Evolutionary conservation across 2,329 filamentous ascomycete species (phyloP), one percentile per base, ranked within the genome.

Genomic region (Zopfia rhizophila): DNA sequence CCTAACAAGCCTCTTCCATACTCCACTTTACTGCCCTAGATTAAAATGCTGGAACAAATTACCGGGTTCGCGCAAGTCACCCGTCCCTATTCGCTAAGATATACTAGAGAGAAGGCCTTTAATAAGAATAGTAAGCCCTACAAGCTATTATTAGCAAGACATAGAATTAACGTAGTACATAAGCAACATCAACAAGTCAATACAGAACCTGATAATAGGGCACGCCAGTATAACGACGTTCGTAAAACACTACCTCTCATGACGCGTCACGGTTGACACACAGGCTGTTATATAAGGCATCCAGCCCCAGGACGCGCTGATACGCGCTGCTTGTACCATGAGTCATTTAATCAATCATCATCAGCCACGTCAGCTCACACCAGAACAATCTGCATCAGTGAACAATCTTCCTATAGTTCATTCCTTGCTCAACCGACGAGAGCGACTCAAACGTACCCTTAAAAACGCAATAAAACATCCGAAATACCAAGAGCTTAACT

Each of bases 41-140:
- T 69, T 48, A 60, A 56, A 48, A 51, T 48, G 40, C 58, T 52
- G 10, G 51, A 61, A 32, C 16, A 67, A 49, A 70, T 72, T 33
- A 72, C 56, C 2, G 56, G 61, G 17, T 68, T 71, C 53, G 39
- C 43, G 6, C 43, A 67, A 35, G 51, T 71, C 35, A 57, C 56
- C 3, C 61, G 60, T 45, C 62, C 51, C 12, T 72, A 73, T 41
- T 29, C 30, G 33, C 65, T 72, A 36, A 56, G 53, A 51, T 71
- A 72, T 39, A 51, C 46, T 19, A 57, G 28, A 47, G 65, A 61
- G 5, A 72, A 72, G 47, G 66, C 52, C 10, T 68, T 73, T 30
- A 71, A 72, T 46, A 49, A 65, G 33, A 72, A 63, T 49, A 29
- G 59, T 72, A 47, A 62, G 67, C 65, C n/a, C 35, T 33, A 27